Base-by-base conservation (phyloP, 2,329 filamentous ascomycete genomes). In the Cryphonectria japonica region DNA sequence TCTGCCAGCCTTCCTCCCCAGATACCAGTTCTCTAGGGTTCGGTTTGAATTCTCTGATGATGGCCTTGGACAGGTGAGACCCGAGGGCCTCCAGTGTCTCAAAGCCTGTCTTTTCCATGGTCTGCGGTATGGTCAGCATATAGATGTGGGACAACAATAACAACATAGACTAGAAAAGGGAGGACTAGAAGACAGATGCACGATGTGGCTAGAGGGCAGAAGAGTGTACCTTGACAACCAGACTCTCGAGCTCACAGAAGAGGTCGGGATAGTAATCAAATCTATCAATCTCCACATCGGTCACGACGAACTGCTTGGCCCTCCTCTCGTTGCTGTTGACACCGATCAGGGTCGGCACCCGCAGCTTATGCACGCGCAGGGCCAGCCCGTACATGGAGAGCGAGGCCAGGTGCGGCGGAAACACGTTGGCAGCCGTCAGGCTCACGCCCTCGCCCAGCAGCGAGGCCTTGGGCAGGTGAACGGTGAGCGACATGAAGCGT, bases 291-390 rank as follows among this genome's bases (percentile, higher is more conserved):
- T 88, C 87, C 14, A 93, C 78, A 69, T 87, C 90, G 13, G 88
- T 85, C 22, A 91, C 80, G 1, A 93, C 85, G 67, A 91, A 85
- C 80, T 94, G 92, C 80, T 89, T 92, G 3, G 84, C 86, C 50
- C 81, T 74, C 73, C 92, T 83, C 84, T 95, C 92, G 76, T 94
- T 92, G 32, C 83, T 79, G 76, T 95, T 94, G 39, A 95, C 87
- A 0, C 92, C 92, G 63, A 95, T 88, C 66, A 95, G 79, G 43
- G 88, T 89, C 37, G 92, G 90, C 13, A 93, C 84, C 52, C 85
- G 85, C 66, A 94, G 78, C 29, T 86, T 85, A 63, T 85, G 84
- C 11, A 93, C 78, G 52, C 83, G 82, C 62, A 92, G 78, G 54
- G 71, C 77, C 72, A 75, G 77, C 75, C 75, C 79, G 29, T 79